Percentiles rank a stretch among this genome's conserved stretches.
Conservation (phyloP, 768 basidiomycete genomes). For the Cystofilobasidium ferigula region DNA sequence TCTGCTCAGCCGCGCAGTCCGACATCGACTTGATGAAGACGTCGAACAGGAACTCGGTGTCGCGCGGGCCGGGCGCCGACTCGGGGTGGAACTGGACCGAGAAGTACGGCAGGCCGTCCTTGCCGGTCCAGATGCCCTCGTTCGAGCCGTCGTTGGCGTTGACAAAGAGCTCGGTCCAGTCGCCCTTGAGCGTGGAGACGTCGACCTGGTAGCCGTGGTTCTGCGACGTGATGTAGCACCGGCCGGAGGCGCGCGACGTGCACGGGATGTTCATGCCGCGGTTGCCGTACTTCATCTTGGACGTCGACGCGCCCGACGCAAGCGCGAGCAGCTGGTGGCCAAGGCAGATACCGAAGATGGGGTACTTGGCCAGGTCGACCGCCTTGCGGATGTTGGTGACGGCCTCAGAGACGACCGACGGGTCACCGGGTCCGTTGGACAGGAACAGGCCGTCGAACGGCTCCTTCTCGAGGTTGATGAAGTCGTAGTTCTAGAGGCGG, state of each 20-base stretch:
- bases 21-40: conserved; percentile 83
- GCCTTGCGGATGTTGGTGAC: conserved; percentile 58
- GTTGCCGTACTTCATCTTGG: conserved; percentile 99
- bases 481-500: conserved; percentile 57
- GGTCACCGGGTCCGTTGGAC: conserved; percentile 97
- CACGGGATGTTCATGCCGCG: conserved; percentile 98
- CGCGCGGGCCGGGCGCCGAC: conserved; percentile 87
- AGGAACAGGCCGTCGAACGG: conserved; percentile 90
- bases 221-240: conserved; percentile 98
- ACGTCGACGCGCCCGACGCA: conserved; percentile 83
- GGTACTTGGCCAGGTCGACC: conserved; percentile 46
- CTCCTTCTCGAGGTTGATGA: conserved; percentile 50
- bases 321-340: conserved; percentile 94
- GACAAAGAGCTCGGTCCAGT: conserved; percentile 87
- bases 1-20: conserved; percentile 48
- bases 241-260: conserved; percentile 79
- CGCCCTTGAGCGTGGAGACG: conserved; percentile 57
- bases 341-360: conserved; percentile 96
- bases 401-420: conserved; percentile 65
- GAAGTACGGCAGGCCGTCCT: conserved; percentile 72
- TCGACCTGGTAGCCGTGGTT: conserved; percentile 98
- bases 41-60: conserved; percentile 97
- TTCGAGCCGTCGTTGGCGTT: conserved; percentile 98
- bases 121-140: conserved; percentile 88
- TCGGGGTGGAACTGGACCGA: conserved; percentile 99